Evolutionary conservation across 1,284 basidiomycete species (phyloP), one percentile per base, ranked within the genome.

Genomic region (Ganoderma leucocontextum): DNA sequence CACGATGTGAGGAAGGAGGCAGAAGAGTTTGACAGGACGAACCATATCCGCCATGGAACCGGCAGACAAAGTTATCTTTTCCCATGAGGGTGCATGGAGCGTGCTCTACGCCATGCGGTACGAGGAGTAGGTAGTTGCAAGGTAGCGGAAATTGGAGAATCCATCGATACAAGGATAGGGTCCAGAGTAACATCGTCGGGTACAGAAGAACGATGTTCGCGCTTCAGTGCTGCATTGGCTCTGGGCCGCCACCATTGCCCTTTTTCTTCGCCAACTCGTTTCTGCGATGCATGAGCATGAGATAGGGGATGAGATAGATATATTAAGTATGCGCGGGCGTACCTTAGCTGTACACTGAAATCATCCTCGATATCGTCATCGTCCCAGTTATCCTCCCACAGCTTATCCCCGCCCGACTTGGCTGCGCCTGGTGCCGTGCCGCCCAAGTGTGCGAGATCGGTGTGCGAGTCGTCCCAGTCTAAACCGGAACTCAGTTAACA

Each of bases 381-480:
- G 77, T 99, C 97, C 97, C 97, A 99, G 80, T 98, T 98, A 77
- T 99, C 97, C 84, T 99, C 97, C 97, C 97, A 99, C 39, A 99
- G 84, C 78, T 96, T 94, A 79, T 94, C 89, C 13, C 91, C 91
- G 49, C 88, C 89, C 33, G 91, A 90, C 77, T 89, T 91, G 13
- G 92, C 90, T 29, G 85, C 88, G 4, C 90, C 92, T 2, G 91
- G 91, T 25, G 88, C 86, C 15, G 87, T 83, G n/a, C 91, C 90
- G 64, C 86, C 87, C 55, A 95, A 80, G 78, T 95, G 92, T 8
- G 91, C 91, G 35, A 95, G 80, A 77, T 94, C 90, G 4, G 94
- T 95, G 74, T 94, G 86, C 0, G 91, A 89, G 75, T 95, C 92
- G 67, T 95, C 91, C 94, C 95, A 95, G 76, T 95, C 94, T 95